Evolutionary conservation across 352 stramenopile species (phyloP).

Genomic region (Blastocystis sp.): DNA sequence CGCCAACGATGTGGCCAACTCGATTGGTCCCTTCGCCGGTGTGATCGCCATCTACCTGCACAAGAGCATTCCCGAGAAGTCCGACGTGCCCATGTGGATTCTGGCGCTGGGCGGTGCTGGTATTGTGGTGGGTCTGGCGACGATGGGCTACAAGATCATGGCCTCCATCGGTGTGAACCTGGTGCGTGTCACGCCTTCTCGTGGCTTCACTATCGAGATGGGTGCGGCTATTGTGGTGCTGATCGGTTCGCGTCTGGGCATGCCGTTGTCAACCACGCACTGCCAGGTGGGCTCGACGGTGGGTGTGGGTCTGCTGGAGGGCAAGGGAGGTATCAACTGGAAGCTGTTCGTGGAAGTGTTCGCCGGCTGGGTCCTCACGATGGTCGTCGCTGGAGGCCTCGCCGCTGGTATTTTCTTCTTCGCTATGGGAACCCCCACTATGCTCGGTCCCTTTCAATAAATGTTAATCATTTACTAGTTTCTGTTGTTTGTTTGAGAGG

Average conservation of each 20-base stretch:
- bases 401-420: constrained; percentile 70
- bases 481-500: not conserved
- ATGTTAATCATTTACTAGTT: constrained; percentile 54
- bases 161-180: constrained; percentile 73
- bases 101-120: constrained; percentile 75
- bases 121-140: constrained; percentile 74
- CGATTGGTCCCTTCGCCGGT: constrained; percentile 76
- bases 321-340: constrained; percentile 71
- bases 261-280: constrained; percentile 77
- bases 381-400: constrained; percentile 70
- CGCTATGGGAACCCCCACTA: constrained; percentile 60
- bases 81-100: constrained; percentile 75
- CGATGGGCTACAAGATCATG: constrained; percentile 78
- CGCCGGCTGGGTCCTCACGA: constrained; percentile 71
- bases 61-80: constrained; percentile 66
- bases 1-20: constrained; percentile 80
- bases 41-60: constrained; percentile 76
- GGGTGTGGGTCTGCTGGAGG: constrained; percentile 73
- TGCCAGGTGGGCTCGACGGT: constrained; percentile 77
- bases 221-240: constrained; percentile 76
- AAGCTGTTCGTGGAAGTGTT: constrained; percentile 65
- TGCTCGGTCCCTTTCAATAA: constrained; percentile 59
- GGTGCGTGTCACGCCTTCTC: constrained; percentile 74
- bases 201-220: constrained; percentile 78
- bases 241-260: constrained; percentile 73